Evolutionary conservation across 2,329 filamentous ascomycete genomes (phyloP).

Genomic region (Fusarium tanahbumbuense): DNA sequence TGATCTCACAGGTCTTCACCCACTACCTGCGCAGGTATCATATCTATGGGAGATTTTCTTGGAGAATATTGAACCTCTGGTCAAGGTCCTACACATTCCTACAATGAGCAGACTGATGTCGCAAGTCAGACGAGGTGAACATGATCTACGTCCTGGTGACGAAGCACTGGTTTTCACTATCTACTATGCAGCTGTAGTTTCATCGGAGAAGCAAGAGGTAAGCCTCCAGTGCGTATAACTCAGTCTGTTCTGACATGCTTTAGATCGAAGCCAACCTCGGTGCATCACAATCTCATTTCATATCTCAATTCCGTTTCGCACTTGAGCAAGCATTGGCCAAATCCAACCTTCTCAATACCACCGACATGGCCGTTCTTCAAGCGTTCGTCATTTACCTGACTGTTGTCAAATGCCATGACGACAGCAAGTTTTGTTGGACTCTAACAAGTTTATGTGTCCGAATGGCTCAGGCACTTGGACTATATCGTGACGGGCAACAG

Average conservation of each 20-base stretch:
- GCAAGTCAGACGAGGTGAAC: constrained; percentile 29
- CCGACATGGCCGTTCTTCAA: constrained; percentile 35
- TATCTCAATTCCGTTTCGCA: constrained; percentile 38
- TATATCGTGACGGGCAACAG: constrained; percentile 36
- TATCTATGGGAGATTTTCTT: constrained; percentile 39
- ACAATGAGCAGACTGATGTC: constrained; percentile 37
- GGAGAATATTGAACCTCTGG: constrained; percentile 35
- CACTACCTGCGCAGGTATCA: constrained; percentile 24
- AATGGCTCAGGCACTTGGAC: constrained; percentile 37
- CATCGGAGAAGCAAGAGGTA: constrained; percentile 32
- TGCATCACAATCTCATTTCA: constrained; percentile 27
- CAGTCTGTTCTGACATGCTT: background rate
- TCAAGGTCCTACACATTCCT: constrained; percentile 37
- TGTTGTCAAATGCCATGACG: constrained; percentile 37
- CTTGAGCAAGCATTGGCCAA: constrained; percentile 38
- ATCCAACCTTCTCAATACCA: constrained; percentile 37
- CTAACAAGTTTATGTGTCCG: constrained; percentile 34
- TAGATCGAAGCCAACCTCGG: constrained; percentile 35
- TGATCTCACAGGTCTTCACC: constrained; percentile 28
- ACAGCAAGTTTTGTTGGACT: constrained; percentile 37
- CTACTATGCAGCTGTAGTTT: constrained; percentile 32
- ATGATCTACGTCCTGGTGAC: constrained; percentile 28
- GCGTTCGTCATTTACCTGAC: constrained; percentile 37
- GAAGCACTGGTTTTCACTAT: constrained; percentile 38
- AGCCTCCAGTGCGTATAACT: background rate